Evolutionary conservation across 306 rosid genomes (phyloP), one percentile per base, ranked within the genome.

Genomic region (Corylus heterophylla): DNA sequence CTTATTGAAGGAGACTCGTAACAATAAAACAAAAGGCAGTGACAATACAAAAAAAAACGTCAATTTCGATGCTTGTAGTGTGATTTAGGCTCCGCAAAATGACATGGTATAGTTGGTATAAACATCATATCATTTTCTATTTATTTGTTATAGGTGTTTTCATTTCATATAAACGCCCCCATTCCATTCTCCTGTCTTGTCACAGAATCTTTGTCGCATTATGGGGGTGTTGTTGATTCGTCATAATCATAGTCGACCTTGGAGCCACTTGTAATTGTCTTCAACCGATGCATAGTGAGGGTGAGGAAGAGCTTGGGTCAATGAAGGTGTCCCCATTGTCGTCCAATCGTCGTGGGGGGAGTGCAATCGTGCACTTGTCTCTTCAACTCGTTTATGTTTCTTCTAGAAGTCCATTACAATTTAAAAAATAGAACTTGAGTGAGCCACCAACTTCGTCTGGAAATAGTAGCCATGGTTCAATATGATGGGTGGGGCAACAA

Each of bases 221-320:
- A 31, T 68, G 20, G 51, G 72, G 50, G 39, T 25, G 35, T 59
- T 9, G 8, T 42, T 42, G 51, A 68, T 18, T 68, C 20, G 25
- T 45, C 14, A 18, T 11, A 0, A 13, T 45, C 14, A 18, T 11
- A 0, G 27, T 42, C 22, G 44, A 42, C 25, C 27, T 39, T 18
- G 22, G 25, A 39, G 72, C 45, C 71, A 67, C 72, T 67, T 37
- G 52, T n/a, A 42, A 68, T n/a, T 68, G 72, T 68, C 72, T 42
- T 67, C 72, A 68, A 68, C 29, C 52, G 7, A 7, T 1, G n/a
- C 45, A 8, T 17, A n/a, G 72, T 67, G 51, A 67, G 50, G 3
- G 51, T n/a, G 25, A n/a, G 62, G 35, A 59, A 9, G 29, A 35
- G 12, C n/a, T 16, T 6, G 70, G 17, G 2, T 64, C 48, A 35